Conservation (phyloP, 306 rosid species). For the Sicyos edulis region DNA sequence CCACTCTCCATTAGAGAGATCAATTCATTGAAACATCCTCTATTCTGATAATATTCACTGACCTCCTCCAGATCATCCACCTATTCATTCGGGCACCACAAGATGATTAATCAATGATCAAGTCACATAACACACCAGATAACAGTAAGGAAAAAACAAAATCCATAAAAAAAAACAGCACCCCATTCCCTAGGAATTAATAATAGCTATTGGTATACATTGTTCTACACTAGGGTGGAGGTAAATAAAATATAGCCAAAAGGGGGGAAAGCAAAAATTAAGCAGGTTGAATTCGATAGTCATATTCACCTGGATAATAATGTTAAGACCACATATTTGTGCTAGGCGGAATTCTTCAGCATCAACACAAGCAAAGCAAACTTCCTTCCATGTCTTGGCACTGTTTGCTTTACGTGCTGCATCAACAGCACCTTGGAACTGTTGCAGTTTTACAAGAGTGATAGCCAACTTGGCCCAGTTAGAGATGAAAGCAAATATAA, state of each 20-base stretch:
- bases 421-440: slow-evolving; percentile 98
- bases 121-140: slow-evolving; percentile 4
- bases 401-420: slow-evolving; percentile 99
- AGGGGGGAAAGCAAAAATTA: neutral
- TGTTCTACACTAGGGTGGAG: neutral
- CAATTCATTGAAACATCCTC: slow-evolving; percentile 95
- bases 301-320: slow-evolving; percentile 75
- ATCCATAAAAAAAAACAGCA: neutral
- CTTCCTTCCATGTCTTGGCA: slow-evolving; percentile 98
- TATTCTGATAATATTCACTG: slow-evolving; percentile 95
- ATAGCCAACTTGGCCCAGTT: slow-evolving; percentile 98
- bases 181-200: neutral
- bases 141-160: neutral
- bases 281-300: neutral
- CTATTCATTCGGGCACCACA: slow-evolving; percentile 33
- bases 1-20: slow-evolving; percentile 99
- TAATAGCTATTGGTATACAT: neutral
- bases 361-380: slow-evolving; percentile 98
- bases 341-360: slow-evolving; percentile 99
- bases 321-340: slow-evolving; percentile 97
- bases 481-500: slow-evolving; percentile 84
- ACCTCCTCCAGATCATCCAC: slow-evolving; percentile 99
- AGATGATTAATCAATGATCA: slow-evolving; percentile 17
- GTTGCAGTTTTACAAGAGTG: slow-evolving; percentile 88
- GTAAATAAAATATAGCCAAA: neutral